Evolutionary conservation across 148 eudicot genomes (phyloP).

Genomic region (Nyssa sinensis): DNA sequence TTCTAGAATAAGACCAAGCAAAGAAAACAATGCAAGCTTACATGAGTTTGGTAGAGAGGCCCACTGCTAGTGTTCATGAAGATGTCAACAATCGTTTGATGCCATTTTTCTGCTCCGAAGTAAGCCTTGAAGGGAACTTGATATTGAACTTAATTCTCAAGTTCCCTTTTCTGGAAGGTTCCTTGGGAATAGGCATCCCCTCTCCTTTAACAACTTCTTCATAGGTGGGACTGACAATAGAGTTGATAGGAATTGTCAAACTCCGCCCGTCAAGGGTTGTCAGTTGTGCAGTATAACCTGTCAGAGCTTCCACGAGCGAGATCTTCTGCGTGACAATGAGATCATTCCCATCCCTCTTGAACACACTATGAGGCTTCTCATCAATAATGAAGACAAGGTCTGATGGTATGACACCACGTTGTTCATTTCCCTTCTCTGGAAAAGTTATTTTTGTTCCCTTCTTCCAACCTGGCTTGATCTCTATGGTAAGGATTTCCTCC

Average conservation of each 20-base stretch:
- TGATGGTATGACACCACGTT: conserved; percentile 63
- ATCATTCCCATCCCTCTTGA: conserved; percentile 67
- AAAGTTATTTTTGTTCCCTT: conserved; percentile 79
- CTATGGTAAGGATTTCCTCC: conserved; percentile 72
- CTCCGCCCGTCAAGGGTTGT: conserved; percentile 65
- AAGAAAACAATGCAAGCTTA: conserved; percentile 16
- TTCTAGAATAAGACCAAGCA: conserved; percentile 24
- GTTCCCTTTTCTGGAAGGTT: conserved; percentile 62
- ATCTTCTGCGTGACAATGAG: conserved; percentile 58
- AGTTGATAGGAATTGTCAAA: conserved; percentile 50
- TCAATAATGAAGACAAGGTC: conserved; percentile 76
- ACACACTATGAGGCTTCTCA: conserved; percentile 69
- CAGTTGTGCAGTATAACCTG: conserved; percentile 65
- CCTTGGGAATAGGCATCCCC: conserved; percentile 78
- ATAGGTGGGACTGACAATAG: conserved; percentile 52
- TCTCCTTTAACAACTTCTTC: conserved; percentile 77
- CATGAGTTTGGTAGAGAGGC: conserved; percentile 26
- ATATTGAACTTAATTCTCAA: conserved; percentile 66
- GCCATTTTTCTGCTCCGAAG: conserved; percentile 69
- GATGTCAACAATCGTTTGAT: conserved; percentile 57
- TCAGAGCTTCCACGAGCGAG: conserved; percentile 66
- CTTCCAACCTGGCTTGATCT: conserved; percentile 81
- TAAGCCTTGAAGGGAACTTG: conserved; percentile 69
- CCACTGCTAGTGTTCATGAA: conserved; percentile 21
- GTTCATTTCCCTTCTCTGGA: conserved; percentile 73